These are phyloP conservation scores for Pterulicium gracile DNA, from an alignment of 1,284 basidiomycete species.

Conservation along the genomic window DNA sequence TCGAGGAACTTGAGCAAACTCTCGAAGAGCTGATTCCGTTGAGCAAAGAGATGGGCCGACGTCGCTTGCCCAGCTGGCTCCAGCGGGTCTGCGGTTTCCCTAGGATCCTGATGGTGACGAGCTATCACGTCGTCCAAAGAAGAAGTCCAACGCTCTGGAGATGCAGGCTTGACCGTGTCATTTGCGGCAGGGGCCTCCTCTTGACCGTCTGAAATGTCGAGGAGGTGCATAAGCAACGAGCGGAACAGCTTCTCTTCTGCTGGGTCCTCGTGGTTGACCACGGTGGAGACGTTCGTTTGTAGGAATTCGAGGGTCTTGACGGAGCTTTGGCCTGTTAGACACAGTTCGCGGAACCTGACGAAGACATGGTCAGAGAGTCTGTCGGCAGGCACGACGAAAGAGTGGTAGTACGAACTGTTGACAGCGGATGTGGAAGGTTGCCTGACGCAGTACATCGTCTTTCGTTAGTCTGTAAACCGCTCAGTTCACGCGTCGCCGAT, in stretches of 20 bases:
- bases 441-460: slow-evolving; percentile 49
- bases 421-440: slow-evolving; percentile 48
- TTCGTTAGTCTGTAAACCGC: slow-evolving; percentile 34
- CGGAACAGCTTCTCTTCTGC: slow-evolving; percentile 55
- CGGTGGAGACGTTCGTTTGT: slow-evolving; percentile 53
- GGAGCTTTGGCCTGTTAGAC: slow-evolving; percentile 42
- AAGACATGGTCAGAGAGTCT: slow-evolving; percentile 1
- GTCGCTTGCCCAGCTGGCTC: neutral
- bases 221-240: slow-evolving; percentile 53
- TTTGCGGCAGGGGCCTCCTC: neutral
- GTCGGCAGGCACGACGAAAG: neutral
- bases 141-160: neutral
- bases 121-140: slow-evolving; percentile 9
- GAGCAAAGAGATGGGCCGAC: slow-evolving; percentile 24
- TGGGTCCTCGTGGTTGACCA: slow-evolving; percentile 56
- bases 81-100: slow-evolving; percentile 3
- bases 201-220: slow-evolving; percentile 16
- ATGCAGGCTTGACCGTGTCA: neutral
- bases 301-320: slow-evolving; percentile 64
- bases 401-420: slow-evolving; percentile 43
- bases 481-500: slow-evolving; percentile 1
- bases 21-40: slow-evolving; percentile 63
- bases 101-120: neutral
- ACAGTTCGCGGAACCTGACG: slow-evolving; percentile 67
- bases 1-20: slow-evolving; percentile 49